Evolutionary conservation across 1,139 yeast species (phyloP), one percentile per base, ranked within the genome.

Genomic region (Scheffersomyces cryptocercus): DNA sequence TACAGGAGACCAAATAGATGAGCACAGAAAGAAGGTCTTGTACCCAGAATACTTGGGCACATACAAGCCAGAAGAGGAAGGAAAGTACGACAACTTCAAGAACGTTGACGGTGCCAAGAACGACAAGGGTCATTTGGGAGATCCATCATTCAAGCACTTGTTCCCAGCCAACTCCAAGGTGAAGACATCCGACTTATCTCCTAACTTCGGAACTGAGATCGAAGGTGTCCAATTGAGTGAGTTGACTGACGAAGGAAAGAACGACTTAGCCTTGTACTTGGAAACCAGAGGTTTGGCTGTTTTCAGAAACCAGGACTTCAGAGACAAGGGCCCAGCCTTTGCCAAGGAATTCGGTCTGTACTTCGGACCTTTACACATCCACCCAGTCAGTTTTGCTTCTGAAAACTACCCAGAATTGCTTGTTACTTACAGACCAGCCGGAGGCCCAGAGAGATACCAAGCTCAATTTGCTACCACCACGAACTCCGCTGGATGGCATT

Each of bases 321-420:
- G 66, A 42, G 63, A 59, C 35, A 61, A 65, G 48, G 68, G 67
- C 5, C 64, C 67, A 2, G 55, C 53, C 3, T 61, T 62, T 42
- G 65, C 64, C 6, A 57, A 52, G 35, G 53, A 62, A 33, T 66
- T 63, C 48, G 69, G 67, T 7, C 49, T 52, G 40, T 56, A 66
- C 47, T 66, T 63, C 46, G 70, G 70, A 12, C 65, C 63, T 2
- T 58, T 66, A 46, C 70, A 66, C 49, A 54, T 64, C 42, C 70
- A 66, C 44, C 70, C 68, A 5, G 65, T 64, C 26, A 41, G 59
- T 8, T 59, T 58, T 37, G 50, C 65, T 5, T 62, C 67, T 11
- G 61, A 59, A 40, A 50, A 54, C 30, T 49, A 55, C 39, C 69
- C 69, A 1, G 70, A 65, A 39, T 52, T 65, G 33, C 56, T 65